A percentile compares a stretch with the other conserved stretches of the same genome.
phyloP scores from a whole-genome alignment of 768 basidiomycete genomes.

The Plicaturopsis crispa region DNA sequence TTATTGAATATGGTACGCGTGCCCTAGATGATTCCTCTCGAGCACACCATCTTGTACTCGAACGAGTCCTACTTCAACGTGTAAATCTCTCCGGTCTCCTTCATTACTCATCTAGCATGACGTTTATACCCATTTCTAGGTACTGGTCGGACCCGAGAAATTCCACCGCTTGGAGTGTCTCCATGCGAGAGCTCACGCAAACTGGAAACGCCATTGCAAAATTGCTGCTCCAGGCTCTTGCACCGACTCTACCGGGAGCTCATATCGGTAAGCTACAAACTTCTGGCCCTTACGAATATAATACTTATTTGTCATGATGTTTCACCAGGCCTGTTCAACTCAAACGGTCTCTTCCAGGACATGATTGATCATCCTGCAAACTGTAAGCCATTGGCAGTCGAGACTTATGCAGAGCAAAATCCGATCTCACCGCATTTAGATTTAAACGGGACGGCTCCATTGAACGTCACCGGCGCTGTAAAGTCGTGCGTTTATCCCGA shows the following conservation, averaged over 20 bases:
- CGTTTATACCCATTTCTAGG: no score
- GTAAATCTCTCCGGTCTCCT: no score
- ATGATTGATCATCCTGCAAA: conserved; percentile 41
- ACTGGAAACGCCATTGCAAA: conserved; percentile 45
- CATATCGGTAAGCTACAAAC: conserved; percentile 41
- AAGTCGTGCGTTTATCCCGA: conserved; percentile 37
- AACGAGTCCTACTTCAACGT: conserved; percentile 37
- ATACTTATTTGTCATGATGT: background rate
- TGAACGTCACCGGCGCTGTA: conserved; percentile 49
- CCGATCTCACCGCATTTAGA: no score
- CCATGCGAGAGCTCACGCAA: conserved; percentile 44
- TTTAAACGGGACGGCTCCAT: conserved; percentile 56
- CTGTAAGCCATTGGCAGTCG: no score
- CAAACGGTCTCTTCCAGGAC: conserved; percentile 51
- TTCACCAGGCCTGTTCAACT: conserved; percentile 48
- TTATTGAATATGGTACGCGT: background rate
- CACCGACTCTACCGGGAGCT: conserved; percentile 39
- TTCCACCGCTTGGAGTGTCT: conserved; percentile 48
- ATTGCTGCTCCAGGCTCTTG: conserved; percentile 42
- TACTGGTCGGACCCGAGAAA: conserved; percentile 46
- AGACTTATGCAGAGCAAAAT: no score
- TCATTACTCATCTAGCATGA: no score
- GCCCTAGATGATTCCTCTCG: conserved; percentile 50
- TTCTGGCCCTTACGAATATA: background rate
- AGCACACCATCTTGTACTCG: conserved; percentile 40